Conservation (phyloP, 1,139 yeast species). For the Taphrina communis region DNA sequence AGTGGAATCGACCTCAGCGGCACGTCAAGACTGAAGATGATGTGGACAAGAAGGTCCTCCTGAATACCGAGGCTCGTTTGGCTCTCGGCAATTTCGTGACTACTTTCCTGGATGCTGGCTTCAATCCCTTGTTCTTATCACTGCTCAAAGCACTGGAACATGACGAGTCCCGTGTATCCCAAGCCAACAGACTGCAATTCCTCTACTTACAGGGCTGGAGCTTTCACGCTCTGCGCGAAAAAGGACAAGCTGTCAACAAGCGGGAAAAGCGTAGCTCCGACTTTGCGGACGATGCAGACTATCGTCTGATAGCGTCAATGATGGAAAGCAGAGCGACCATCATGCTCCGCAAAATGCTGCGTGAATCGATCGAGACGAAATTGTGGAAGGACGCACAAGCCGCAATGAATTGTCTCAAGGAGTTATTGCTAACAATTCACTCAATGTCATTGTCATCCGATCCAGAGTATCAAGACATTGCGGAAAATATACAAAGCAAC, state of each 20-base stretch:
- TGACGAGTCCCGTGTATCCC: slow-evolving; percentile 52
- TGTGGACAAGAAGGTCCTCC: slow-evolving; percentile 46
- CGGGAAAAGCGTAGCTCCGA: slow-evolving; percentile 36
- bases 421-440: slow-evolving; percentile 56
- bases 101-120: slow-evolving; percentile 74
- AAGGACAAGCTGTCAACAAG: slow-evolving; percentile 48
- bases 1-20: slow-evolving; percentile 59
- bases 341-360: slow-evolving; percentile 63
- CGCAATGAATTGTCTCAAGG: slow-evolving; percentile 70
- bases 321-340: slow-evolving; percentile 70
- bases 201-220: slow-evolving; percentile 77
- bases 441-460: slow-evolving; percentile 50
- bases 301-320: slow-evolving; percentile 69
- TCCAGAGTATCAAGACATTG: slow-evolving; percentile 57
- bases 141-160: slow-evolving; percentile 61
- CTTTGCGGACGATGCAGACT: slow-evolving; percentile 53
- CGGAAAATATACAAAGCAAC: slow-evolving; percentile 61
- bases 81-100: slow-evolving; percentile 58
- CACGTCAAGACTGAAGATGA: slow-evolving; percentile 45
- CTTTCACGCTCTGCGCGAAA: slow-evolving; percentile 54
- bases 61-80: slow-evolving; percentile 53
- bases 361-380: slow-evolving; percentile 58
- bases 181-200: slow-evolving; percentile 58
- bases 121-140: slow-evolving; percentile 66
- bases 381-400: slow-evolving; percentile 70